Evolutionary conservation across 192 early-diverging fungal species (phyloP), one percentile per base, ranked within the genome.

Genomic region (Backusella sp.): DNA sequence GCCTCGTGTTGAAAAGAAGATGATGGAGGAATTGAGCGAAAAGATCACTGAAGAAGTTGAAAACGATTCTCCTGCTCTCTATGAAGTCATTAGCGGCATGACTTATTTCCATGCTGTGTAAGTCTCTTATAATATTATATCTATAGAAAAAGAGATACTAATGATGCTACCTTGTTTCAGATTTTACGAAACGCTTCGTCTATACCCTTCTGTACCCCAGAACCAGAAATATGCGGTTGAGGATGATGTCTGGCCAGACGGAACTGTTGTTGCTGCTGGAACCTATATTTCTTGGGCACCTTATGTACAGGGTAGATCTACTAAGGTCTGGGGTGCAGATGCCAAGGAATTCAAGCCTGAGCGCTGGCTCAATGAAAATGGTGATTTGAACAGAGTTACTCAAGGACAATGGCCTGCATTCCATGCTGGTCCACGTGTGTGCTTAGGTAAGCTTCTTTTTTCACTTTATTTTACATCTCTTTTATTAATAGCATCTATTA

Each of bases 171-270:
- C 32, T 32, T 32, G 32, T 68, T 42, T 42, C 42, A 79, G 66
- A 19, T 79, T 79, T 28, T 77, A 42, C n/a, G 93, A 94, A 80
- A 81, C 87, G 8, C 74, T 93, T 30, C 84, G 93, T 9, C 70
- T 94, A 23, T 86, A 90, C 77, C 92, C 93, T 46, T 81, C 87
- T 32, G 91, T 94, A 4, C 93, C 92, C 6, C 35, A 26, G 1
- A 86, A 92, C 41, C 42, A 78, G 12, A 92, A 92, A 79, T 75
- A 80, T 35, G 85, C 87, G 7, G 68, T 90, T 17, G 65, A 84
- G 3, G 90, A 93, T 65, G 85, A 86, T 56, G 76, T 90, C 14
- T 81, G 89, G 14, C 92, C 92, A 12, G 86, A 91, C 75, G 91
- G 91, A 5, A 85, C 83, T 21, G 15, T 65, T 12, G 79, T 94